Base-by-base conservation (phyloP, 257 asterid genomes). In the Rauvolfia tetraphylla region DNA sequence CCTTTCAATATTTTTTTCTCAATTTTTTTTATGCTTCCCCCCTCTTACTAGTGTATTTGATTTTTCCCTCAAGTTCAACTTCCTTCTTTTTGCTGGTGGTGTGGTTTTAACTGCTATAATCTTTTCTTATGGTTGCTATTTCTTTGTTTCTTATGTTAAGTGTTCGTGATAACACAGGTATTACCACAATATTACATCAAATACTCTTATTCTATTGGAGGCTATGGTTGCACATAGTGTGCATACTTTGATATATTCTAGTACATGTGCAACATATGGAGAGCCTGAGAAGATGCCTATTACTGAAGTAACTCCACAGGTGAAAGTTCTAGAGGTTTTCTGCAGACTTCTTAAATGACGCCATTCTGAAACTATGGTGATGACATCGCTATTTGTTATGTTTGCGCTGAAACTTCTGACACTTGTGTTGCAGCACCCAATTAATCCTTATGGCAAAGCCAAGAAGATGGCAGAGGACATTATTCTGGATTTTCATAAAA, bases 391-490 rank as follows among this genome's bases (percentile, higher is more conserved):
- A 29, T 7, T 68, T 42, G 23, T 46, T 56, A 13, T 42, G 6
- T 5, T 69, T 14, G 69, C 33, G 72, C 42, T 44, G 53, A 68
- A 71, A 38, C 49, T 73, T 38, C 79, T 81, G 81, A 53, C 70
- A n/a, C 74, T 63, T 77, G 33, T 71, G 48, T 7, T 85, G 83
- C 87, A 93, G 97, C 75, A 86, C 72, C 98, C 98, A 42, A 92
- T 93, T 74, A 93, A 93, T 83, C 98, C 98, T 27, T 93, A 93
- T 79, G 97, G 98, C 62, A 92, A 93, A 85, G 98, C 98, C 82
- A 93, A 93, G 91, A 93, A 93, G 85, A 93, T 93, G 98, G 97
- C 98, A 5, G 98, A 93, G 82, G 98, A 93, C 85, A 92, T 93
- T 44, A 92, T 93, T 80, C 85, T 93, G 70, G 98, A 93, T 86